Evolutionary conservation across 2,329 filamentous ascomycete species (phyloP).

Genomic region (Dactylellina drechsleri): DNA sequence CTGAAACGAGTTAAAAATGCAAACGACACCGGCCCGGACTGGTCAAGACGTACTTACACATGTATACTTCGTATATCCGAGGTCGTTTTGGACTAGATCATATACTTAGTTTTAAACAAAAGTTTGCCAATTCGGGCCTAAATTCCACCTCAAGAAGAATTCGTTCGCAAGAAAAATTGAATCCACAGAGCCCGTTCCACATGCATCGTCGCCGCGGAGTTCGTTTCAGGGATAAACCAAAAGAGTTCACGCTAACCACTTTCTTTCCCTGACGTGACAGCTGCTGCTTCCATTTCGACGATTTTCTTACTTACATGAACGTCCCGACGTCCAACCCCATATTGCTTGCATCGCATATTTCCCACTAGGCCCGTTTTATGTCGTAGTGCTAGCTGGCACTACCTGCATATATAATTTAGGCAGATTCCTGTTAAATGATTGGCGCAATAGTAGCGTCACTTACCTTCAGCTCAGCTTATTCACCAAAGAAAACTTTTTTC

Average conservation of each 20-base stretch:
- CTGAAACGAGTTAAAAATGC: conserved; percentile 53
- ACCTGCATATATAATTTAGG: conserved; percentile 55
- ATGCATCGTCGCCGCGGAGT: too few relatives aligned
- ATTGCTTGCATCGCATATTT: conserved; percentile 33
- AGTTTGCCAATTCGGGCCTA: conserved; percentile 51
- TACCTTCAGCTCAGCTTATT: conserved; percentile 17
- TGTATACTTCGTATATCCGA: too few relatives aligned
- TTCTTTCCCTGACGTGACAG: conserved; percentile 9
- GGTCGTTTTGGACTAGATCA: too few relatives aligned
- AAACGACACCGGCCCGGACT: conserved; percentile 29
- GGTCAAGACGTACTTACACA: too few relatives aligned
- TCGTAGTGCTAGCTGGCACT: conserved; percentile 48
- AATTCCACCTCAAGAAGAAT: conserved; percentile 32
- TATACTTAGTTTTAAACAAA: conserved; percentile 7
- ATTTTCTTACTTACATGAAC: conserved; percentile 4
- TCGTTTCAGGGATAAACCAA: conserved; percentile 36
- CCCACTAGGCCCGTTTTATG: conserved; percentile 50
- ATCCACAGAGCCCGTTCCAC: neutral
- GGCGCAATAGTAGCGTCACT: conserved; percentile 54
- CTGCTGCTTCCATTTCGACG: conserved; percentile 4
- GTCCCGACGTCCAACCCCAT: conserved; percentile 12
- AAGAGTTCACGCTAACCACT: neutral
- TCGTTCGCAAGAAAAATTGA: conserved; percentile 1
- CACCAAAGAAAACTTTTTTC: neutral
- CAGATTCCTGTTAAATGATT: conserved; percentile 54